These are phyloP conservation scores for Rhodotorula babjevae DNA, from an alignment of 768 basidiomycete species.

Conservation along the genomic window DNA sequence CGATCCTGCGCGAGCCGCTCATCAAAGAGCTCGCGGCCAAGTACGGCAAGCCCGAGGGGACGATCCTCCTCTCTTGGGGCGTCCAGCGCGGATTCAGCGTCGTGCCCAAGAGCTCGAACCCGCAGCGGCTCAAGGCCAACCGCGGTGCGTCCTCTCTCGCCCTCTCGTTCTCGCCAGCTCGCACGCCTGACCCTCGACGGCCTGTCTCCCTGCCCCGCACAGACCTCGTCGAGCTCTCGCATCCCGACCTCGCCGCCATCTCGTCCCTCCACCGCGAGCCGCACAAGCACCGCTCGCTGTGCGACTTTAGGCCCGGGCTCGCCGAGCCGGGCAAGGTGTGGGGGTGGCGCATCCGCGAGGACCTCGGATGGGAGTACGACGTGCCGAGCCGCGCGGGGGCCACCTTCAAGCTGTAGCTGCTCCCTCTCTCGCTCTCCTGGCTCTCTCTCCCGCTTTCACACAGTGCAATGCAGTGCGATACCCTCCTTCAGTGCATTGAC, in stretches of 20 bases:
- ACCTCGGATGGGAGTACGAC: conserved; percentile 45
- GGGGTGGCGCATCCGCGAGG: conserved; percentile 42
- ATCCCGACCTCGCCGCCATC: conserved; percentile 40
- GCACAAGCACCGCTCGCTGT: conserved; percentile 19
- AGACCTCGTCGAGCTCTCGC: conserved; percentile 42
- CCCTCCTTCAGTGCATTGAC: too few relatives aligned
- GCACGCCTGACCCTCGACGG: fast-evolving
- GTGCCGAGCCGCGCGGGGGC: neutral
- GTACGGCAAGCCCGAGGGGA: conserved; percentile 58
- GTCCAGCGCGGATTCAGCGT: conserved; percentile 66
- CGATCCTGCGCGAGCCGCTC: conserved; percentile 57
- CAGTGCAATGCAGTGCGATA: neutral
- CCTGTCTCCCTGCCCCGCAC: neutral
- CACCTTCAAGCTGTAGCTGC: neutral
- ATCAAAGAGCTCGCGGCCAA: conserved; percentile 61
- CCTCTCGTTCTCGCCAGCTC: neutral
- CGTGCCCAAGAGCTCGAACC: conserved; percentile 70
- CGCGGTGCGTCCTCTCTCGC: conserved; percentile 21
- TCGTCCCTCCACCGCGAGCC: conserved; percentile 34
- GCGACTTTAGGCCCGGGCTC: conserved; percentile 18
- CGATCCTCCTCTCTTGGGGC: conserved; percentile 65
- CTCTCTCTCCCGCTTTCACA: too few relatives aligned
- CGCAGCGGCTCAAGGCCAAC: conserved; percentile 62
- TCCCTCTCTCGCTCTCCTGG: neutral
- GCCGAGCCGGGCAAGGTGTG: conserved; percentile 28